Percentiles rank a stretch among this genome's conserved stretches.
Conservation (phyloP, 139 green algal genomes). For the Haematococcus lacustris region DNA sequence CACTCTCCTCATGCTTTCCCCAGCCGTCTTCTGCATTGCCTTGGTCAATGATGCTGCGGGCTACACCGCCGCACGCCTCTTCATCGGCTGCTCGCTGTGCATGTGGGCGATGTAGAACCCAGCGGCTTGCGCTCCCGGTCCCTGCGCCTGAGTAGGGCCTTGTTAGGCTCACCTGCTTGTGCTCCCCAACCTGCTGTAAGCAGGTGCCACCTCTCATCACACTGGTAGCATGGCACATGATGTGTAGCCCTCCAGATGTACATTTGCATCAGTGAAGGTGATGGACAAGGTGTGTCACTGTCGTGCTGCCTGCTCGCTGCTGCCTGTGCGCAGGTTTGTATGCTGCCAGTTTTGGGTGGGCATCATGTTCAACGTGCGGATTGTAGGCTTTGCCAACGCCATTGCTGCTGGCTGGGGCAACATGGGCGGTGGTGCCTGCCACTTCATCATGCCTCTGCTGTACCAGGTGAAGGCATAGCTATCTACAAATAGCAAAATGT, state of each 20-base stretch:
- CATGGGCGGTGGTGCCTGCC: constrained; percentile 79
- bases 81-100: constrained; percentile 69
- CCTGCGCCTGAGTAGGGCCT: neutral
- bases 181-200: neutral
- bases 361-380: constrained; percentile 81
- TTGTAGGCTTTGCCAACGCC: constrained; percentile 89
- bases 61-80: constrained; percentile 44
- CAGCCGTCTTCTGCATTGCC: constrained; percentile 64
- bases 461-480: constrained; percentile 30
- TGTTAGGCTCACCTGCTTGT: neutral
- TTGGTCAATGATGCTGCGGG: constrained; percentile 46
- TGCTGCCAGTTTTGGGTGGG: constrained; percentile 82
- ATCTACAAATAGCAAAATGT: too few relatives aligned
- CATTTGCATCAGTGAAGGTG: too few relatives aligned
- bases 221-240: neutral
- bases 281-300: neutral
- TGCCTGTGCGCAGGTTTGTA: too few relatives aligned
- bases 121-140: neutral
- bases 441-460: constrained; percentile 90
- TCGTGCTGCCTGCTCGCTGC: constrained; percentile 1
- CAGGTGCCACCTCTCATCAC: neutral
- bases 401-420: constrained; percentile 82
- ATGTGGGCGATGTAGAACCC: constrained; percentile 77
- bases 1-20: constrained; percentile 51
- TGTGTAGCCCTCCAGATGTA: neutral